Evolutionary conservation across 176 grass and related monocot species (phyloP).

Genomic region (Rhynchospora pubera): DNA sequence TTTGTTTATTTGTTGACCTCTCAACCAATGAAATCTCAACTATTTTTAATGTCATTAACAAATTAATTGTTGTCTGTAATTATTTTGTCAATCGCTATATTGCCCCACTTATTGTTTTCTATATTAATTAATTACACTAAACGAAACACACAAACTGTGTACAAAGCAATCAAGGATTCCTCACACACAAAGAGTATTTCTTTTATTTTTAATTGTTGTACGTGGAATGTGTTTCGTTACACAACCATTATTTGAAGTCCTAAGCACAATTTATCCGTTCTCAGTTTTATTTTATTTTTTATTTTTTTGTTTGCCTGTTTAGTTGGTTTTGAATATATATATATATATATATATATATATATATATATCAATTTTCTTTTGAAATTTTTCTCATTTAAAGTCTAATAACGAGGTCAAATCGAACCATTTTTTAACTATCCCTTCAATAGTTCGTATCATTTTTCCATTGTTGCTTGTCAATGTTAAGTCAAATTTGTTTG

Average conservation of each 20-base stretch:
- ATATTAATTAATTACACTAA: not conserved
- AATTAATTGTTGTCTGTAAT: not conserved
- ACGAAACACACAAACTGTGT: not conserved
- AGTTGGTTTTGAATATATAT: too few relatives aligned
- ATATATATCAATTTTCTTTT: too few relatives aligned
- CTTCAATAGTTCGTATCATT: not conserved
- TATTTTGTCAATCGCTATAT: not conserved
- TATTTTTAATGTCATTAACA: not conserved
- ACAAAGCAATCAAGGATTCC: not conserved
- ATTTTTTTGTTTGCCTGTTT: too few relatives aligned
- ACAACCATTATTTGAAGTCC: too few relatives aligned
- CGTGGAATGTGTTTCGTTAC: too few relatives aligned
- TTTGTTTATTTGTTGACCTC: conserved; percentile 1
- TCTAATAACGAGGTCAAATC: not conserved
- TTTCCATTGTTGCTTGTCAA: not conserved
- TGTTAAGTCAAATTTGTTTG: not conserved
- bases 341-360: too few relatives aligned
- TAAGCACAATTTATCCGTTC: too few relatives aligned
- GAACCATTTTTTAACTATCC: not conserved
- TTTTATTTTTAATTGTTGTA: too few relatives aligned
- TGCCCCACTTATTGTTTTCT: not conserved
- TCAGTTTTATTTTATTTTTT: too few relatives aligned
- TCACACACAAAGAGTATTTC: too few relatives aligned
- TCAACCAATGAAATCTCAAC: not conserved
- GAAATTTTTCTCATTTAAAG: too few relatives aligned